Conservation (phyloP, 192 early-diverging fungal genomes). For the Spizellomyces punctatus region DNA sequence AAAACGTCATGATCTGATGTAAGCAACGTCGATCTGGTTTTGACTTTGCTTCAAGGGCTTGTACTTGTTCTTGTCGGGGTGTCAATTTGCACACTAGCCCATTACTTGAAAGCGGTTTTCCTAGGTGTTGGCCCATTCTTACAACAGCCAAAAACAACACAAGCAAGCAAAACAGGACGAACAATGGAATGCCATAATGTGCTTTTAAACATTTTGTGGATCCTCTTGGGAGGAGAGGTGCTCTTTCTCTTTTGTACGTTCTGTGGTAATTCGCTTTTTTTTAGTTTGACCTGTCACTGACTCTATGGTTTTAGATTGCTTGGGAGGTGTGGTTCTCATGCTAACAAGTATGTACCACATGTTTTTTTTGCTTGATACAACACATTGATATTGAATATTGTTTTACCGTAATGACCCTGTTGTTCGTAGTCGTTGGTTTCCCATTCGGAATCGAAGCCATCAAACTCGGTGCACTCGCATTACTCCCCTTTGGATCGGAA, state of each 20-base stretch:
- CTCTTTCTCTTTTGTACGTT: constrained; percentile 26
- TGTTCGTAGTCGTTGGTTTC: constrained; percentile 10
- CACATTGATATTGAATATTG: not conserved
- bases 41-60: too few relatives aligned
- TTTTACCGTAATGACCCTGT: not conserved
- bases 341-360: constrained; percentile 2
- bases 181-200: constrained; percentile 2
- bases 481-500: constrained; percentile 4
- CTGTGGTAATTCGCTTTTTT: too few relatives aligned
- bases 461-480: constrained; percentile 16
- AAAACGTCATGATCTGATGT: too few relatives aligned
- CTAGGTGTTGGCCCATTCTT: too few relatives aligned
- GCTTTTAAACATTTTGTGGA: constrained; percentile 21
- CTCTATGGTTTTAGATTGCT: constrained; percentile 8
- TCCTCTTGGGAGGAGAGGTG: constrained; percentile 21
- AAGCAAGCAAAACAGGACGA: not conserved
- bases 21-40: too few relatives aligned
- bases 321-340: constrained; percentile 14
- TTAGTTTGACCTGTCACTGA: not conserved
- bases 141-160: not conserved
- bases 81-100: too few relatives aligned
- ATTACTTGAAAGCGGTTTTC: too few relatives aligned
- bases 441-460: constrained; percentile 31
- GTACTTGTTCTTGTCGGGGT: too few relatives aligned
- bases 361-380: not conserved